Percentiles rank a stretch among this genome's conserved stretches.
Evolutionary conservation across 2,329 filamentous ascomycete genomes (phyloP).

Genomic region (Cordyceps tenuipes): DNA sequence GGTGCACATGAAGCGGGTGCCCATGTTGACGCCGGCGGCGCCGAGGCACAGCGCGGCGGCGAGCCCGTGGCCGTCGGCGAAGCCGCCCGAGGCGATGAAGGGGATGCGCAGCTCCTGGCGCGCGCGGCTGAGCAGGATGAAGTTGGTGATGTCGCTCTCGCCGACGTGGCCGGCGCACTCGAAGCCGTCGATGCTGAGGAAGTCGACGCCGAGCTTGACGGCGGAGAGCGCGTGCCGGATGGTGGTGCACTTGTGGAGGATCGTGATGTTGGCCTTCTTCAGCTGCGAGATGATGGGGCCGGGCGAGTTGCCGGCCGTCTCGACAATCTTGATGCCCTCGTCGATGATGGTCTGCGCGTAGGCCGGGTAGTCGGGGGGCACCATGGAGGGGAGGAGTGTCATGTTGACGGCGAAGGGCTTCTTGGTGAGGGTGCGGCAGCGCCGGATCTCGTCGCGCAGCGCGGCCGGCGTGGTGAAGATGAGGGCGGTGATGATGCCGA

Average conservation of each 20-base stretch:
- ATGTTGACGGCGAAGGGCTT: slow-evolving; percentile 90
- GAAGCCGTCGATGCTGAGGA: slow-evolving; percentile 93
- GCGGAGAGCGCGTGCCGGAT: slow-evolving; percentile 89
- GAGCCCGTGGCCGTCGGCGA: slow-evolving; percentile 87
- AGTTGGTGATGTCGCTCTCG: slow-evolving; percentile 82
- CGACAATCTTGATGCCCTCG: slow-evolving; percentile 83
- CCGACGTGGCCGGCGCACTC: slow-evolving; percentile 90
- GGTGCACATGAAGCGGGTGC: slow-evolving; percentile 95
- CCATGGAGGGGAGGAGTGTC: slow-evolving; percentile 81
- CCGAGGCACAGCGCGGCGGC: slow-evolving; percentile 85
- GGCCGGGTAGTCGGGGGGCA: slow-evolving; percentile 83
- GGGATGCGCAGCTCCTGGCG: slow-evolving; percentile 77
- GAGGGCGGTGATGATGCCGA: slow-evolving; percentile 77
- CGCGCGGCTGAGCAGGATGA: slow-evolving; percentile 77
- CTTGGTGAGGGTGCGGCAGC: slow-evolving; percentile 70
- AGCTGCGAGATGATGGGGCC: slow-evolving; percentile 85
- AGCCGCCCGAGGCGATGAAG: slow-evolving; percentile 93
- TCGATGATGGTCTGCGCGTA: slow-evolving; percentile 92
- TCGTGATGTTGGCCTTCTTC: slow-evolving; percentile 67
- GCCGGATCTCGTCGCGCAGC: slow-evolving; percentile 86
- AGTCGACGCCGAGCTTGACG: slow-evolving; percentile 90
- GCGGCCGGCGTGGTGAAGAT: slow-evolving; percentile 90
- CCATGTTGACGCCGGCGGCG: slow-evolving; percentile 96
- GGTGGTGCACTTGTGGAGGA: slow-evolving; percentile 96
- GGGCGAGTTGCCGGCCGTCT: slow-evolving; percentile 82